A percentile compares a stretch with the other conserved stretches of the same genome.
Conservation (phyloP, 1,284 basidiomycete genomes). For the Puccinia polysora region DNA sequence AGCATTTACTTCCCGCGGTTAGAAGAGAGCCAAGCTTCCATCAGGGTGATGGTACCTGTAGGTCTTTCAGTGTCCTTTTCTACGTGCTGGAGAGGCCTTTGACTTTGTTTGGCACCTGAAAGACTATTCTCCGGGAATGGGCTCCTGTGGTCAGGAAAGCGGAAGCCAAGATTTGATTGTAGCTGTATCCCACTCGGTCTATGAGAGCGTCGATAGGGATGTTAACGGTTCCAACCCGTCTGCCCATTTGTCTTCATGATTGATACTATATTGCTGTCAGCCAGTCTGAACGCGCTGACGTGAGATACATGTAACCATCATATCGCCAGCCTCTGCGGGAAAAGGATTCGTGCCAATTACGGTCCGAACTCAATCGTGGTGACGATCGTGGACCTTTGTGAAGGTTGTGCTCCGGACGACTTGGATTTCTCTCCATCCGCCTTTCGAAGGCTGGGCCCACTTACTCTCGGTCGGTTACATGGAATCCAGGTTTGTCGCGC, state of each 20-base stretch:
- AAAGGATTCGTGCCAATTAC: conserved; percentile 32
- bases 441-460: conserved; percentile 56
- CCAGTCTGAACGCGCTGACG: neutral
- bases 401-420: conserved; percentile 58
- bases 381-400: conserved; percentile 63
- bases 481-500: conserved; percentile 51
- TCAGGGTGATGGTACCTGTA: conserved; percentile 26
- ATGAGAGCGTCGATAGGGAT: conserved; percentile 59
- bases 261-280: neutral
- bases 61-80: neutral
- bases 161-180: conserved; percentile 59
- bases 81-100: neutral
- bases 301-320: neutral
- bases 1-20: neutral
- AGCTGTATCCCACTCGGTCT: conserved; percentile 62
- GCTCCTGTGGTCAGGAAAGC: conserved; percentile 66
- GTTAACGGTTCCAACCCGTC: conserved; percentile 60
- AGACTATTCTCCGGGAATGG: conserved; percentile 61
- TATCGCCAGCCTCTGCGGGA: conserved; percentile 32
- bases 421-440: conserved; percentile 59
- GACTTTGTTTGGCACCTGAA: neutral
- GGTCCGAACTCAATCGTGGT: conserved; percentile 58
- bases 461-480: conserved; percentile 58
- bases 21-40: neutral
- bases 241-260: neutral